Evolutionary conservation across 1,284 basidiomycete genomes (phyloP), one percentile per base, ranked within the genome.

Genomic region (Ustilago xerochloae): DNA sequence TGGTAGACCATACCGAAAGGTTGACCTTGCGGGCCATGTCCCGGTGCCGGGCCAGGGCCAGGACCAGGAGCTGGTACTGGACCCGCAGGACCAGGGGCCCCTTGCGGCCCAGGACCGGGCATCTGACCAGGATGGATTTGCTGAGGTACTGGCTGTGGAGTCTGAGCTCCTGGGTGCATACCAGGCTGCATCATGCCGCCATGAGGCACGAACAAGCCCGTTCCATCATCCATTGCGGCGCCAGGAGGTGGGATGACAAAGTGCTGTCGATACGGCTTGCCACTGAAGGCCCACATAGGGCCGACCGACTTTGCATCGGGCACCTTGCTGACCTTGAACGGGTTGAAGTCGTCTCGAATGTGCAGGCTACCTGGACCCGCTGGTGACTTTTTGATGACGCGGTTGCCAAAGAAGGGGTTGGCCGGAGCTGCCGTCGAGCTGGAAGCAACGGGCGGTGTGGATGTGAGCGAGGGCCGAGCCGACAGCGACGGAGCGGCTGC

Each of bases 341-440:
- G 93, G 85, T 94, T 96, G 84, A 97, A 97, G 80, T 97, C 94
- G 78, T 95, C 92, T 85, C 94, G 92, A 79, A 94, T 88, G 81
- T 93, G 91, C 43, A 93, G 89, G 20, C 88, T 62, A 13, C 61
- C 55, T 2, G 47, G 13, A 13, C 47, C 50, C 7, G 50, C n/a
- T 24, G 87, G 87, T 85, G 91, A 91, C 87, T 93, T 93, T 84
- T 91, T 89, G 38, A 86, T 83, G 24, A 87, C 85, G 36, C 90
- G 90, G 39, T 89, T 87, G 51, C 92, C 92, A 84, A 95, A 97
- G 90, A 97, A 97, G 12, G 91, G 90, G 82, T 95, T 93, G 68
- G 81, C 72, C 41, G 78, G 84, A 36, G 87, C 68, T 20, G 79
- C 76, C 22, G 83, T 63, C n/a, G 67, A 60, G n/a, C 60, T 59